phyloP scores from a whole-genome alignment of 1,284 basidiomycete species.

The Fomitopsis pinicola region DNA sequence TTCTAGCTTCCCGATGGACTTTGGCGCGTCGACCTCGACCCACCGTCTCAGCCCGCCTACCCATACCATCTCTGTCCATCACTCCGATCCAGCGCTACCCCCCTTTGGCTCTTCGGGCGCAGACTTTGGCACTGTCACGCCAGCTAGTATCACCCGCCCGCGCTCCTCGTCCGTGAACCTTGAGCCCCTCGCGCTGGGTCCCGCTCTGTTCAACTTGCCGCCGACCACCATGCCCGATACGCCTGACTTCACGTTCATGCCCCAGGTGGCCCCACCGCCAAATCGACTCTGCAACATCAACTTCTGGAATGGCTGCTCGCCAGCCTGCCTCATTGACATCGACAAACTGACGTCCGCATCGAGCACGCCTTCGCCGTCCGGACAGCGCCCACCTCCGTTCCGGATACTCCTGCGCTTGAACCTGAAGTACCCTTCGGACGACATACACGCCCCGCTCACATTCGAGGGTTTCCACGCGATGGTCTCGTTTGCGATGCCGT shows the following conservation, averaged over 20 bases:
- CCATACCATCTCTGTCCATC: background rate
- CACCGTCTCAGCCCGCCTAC: conserved; percentile 11
- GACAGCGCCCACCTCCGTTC: conserved; percentile 28
- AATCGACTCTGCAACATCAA: conserved; percentile 22
- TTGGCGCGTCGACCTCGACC: conserved; percentile 8
- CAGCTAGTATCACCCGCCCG: conserved; percentile 13
- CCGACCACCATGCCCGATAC: conserved; percentile 14
- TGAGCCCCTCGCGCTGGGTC: conserved; percentile 26
- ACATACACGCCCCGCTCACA: conserved; percentile 42
- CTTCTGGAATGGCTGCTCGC: conserved; percentile 50
- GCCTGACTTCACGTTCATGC: conserved; percentile 10
- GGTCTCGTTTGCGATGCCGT: conserved; percentile 49
- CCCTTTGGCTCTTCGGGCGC: conserved; percentile 1
- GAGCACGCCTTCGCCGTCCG: conserved; percentile 17
- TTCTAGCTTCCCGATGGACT: conserved; percentile 12
- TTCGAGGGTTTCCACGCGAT: conserved; percentile 60
- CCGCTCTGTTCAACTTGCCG: conserved; percentile 25
- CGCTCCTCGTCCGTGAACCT: conserved; percentile 19
- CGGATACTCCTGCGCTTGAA: conserved; percentile 45
- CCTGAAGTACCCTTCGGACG: conserved; percentile 37
- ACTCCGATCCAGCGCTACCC: background rate
- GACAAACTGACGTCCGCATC: conserved; percentile 37
- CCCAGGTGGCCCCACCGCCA: conserved; percentile 7
- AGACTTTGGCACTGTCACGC: conserved; percentile 13
- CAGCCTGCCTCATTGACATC: conserved; percentile 59